Evolutionary conservation across 2,329 filamentous ascomycete genomes (phyloP), one percentile per base, ranked within the genome.

Genomic region (Kalmusia sp.): DNA sequence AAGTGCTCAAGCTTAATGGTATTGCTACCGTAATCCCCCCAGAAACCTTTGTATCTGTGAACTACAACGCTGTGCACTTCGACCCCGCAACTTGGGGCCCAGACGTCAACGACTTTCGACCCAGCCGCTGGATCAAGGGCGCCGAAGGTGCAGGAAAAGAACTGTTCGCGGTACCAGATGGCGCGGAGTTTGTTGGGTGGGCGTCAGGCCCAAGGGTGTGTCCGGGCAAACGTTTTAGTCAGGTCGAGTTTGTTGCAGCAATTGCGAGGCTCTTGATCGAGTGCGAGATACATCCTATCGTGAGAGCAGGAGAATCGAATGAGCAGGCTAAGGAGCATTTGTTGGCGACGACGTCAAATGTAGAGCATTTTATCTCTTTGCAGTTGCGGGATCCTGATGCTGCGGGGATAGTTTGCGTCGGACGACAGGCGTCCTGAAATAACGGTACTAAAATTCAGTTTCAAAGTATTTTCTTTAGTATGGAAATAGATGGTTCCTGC

Each of bases 221-320:
- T 54, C 64, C 63, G 2, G 63, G 63, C 9, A 60, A 62, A 53
- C 64, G 62, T 51, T 66, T 67, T 37, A 59, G 56, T 17, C 62
- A 66, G 21, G 64, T 67, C 1, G 62, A 66, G 45, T 62, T 65
- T 49, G 52, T 53, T 2, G 64, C 56, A 2, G 47, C 57, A 4
- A 49, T 67, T 35, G 54, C 51, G 2, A 40, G 51, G 33, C 35
- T 65, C 15, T 24, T 65, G 19, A 33, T 30, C 2, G 48, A 55
- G 7, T 64, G 53, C 25, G 39, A 31, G 4, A 12, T 31, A 12
- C 25, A 14, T 14, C 39, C 39, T 14, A n/a, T n/a, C n/a, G 25
- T 15, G 5, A 43, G 27, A 21, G n/a, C n/a, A 7, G 25, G 25
- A 4, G 25, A 22, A 6, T 30, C 15, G 8, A 30, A 27, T 4